Conservation (phyloP, 495 filamentous ascomycete species). For the Hypoxylon rickii region DNA sequence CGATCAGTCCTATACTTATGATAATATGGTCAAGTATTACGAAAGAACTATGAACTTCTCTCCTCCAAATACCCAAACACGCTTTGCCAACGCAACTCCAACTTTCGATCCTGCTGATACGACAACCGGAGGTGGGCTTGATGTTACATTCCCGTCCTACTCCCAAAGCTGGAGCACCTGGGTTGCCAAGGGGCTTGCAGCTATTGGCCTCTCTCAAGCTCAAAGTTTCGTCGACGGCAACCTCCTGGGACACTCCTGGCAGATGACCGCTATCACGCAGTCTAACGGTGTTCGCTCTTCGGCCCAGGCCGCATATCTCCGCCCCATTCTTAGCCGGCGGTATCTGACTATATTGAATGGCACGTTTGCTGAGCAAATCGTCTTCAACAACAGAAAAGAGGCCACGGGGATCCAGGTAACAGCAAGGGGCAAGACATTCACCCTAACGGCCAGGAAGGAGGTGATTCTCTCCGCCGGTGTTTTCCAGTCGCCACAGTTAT, state of each 20-base stretch:
- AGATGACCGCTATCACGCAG: conserved; percentile 36
- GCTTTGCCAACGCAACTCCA: conserved; percentile 50
- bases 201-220: conserved; percentile 45
- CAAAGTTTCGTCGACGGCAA: conserved; percentile 42
- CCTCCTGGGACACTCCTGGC: conserved; percentile 38
- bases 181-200: conserved; percentile 35
- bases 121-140: conserved; percentile 49
- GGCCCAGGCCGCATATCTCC: conserved; percentile 33
- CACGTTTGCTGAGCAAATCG: conserved; percentile 44
- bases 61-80: conserved; percentile 44
- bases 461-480: conserved; percentile 54
- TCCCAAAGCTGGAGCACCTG: conserved; percentile 50
- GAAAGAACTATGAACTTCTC: conserved; percentile 58
- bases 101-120: conserved; percentile 48
- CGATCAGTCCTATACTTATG: conserved; percentile 59
- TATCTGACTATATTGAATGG: conserved; percentile 38
- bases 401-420: conserved; percentile 25
- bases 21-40: conserved; percentile 59
- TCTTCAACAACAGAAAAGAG: conserved; percentile 34
- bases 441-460: conserved; percentile 41
- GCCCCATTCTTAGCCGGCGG: conserved; percentile 25
- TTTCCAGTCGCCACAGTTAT: conserved; percentile 55
- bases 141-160: conserved; percentile 57
- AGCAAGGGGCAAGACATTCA: conserved; percentile 16
- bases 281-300: conserved; percentile 30